Percentiles rank a stretch among this genome's conserved stretches.
Conservation (phyloP, 371 early-diverging fungal genomes). For the Lichtheimia hyalospora region DNA sequence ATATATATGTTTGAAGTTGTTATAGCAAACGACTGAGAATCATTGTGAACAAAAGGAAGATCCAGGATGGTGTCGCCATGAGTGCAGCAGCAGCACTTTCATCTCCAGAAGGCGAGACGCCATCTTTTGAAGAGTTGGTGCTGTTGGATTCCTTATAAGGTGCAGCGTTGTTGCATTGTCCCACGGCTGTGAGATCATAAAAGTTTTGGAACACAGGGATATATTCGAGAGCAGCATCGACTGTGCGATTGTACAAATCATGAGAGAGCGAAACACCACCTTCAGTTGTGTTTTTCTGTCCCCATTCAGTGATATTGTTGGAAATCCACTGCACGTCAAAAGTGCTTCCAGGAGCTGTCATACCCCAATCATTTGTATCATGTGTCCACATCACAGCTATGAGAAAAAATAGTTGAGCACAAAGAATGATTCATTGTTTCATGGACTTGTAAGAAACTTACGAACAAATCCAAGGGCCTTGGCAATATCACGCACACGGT, state of each 20-base stretch:
- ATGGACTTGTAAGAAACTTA: constrained; percentile 9
- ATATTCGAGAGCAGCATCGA: constrained; percentile 36
- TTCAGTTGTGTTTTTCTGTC: constrained; percentile 24
- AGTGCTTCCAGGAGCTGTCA: constrained; percentile 10
- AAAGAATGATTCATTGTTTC: not conserved
- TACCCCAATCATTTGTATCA: constrained; percentile 49
- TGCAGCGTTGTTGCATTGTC: constrained; percentile 28
- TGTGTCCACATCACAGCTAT: constrained; percentile 45
- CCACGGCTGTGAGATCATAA: constrained; percentile 36
- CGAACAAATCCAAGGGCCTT: constrained; percentile 41
- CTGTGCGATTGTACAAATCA: constrained; percentile 39
- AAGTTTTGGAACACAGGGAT: constrained; percentile 34
- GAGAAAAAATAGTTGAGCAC: not conserved
- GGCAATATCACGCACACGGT: constrained; percentile 49
- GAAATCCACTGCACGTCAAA: constrained; percentile 27
- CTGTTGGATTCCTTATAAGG: constrained; percentile 31
- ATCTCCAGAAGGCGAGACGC: not conserved
- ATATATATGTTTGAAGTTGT: not conserved
- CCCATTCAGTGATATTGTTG: constrained; percentile 44
- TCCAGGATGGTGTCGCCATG: not conserved
- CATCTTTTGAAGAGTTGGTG: not conserved
- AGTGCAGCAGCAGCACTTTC: not conserved
- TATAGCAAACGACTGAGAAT: not conserved
- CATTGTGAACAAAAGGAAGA: not conserved
- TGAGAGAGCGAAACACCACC: constrained; percentile 49